phyloP scores from a whole-genome alignment of 1,284 basidiomycete genomes.

The Cryptococcus hybrid region DNA sequence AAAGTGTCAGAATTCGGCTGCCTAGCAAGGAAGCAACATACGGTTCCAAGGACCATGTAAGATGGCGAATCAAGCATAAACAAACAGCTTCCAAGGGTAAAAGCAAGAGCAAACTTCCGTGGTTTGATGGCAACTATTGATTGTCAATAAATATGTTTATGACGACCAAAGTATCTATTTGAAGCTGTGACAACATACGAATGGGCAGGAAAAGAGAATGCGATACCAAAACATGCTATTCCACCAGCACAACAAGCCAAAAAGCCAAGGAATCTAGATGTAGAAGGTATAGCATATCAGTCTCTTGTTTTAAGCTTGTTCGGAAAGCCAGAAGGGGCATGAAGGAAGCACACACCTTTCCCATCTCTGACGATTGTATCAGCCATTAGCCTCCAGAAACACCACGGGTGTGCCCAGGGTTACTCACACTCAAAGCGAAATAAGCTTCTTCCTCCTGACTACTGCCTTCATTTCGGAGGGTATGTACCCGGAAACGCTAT shows the following conservation, averaged over 20 bases:
- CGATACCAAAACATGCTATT: conserved; percentile 90
- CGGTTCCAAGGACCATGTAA: conserved; percentile 49
- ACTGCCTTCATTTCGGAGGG: conserved; percentile 79
- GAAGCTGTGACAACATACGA: conserved; percentile 31
- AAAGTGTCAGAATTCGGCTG: neutral
- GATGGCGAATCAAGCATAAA: conserved; percentile 57
- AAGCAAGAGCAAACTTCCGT: conserved; percentile 83
- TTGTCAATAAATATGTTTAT: neutral
- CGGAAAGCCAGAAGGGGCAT: neutral
- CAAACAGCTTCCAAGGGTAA: conserved; percentile 57
- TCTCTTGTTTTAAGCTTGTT: neutral
- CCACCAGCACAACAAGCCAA: conserved; percentile 85
- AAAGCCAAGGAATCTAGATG: conserved; percentile 80
- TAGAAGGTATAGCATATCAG: neutral
- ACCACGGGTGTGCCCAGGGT: neutral
- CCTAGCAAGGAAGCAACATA: conserved; percentile 19
- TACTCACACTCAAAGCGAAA: conserved; percentile 78
- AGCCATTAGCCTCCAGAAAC: conserved; percentile 23
- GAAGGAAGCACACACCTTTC: conserved; percentile 28
- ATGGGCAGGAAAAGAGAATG: conserved; percentile 88
- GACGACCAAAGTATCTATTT: neutral
- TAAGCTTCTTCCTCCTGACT: conserved; percentile 96
- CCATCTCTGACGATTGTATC: conserved; percentile 32
- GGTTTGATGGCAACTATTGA: conserved; percentile 67
- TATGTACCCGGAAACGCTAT: conserved; percentile 68